Conservation (phyloP, 139 green algal genomes). For the Eudorina sp. region DNA sequence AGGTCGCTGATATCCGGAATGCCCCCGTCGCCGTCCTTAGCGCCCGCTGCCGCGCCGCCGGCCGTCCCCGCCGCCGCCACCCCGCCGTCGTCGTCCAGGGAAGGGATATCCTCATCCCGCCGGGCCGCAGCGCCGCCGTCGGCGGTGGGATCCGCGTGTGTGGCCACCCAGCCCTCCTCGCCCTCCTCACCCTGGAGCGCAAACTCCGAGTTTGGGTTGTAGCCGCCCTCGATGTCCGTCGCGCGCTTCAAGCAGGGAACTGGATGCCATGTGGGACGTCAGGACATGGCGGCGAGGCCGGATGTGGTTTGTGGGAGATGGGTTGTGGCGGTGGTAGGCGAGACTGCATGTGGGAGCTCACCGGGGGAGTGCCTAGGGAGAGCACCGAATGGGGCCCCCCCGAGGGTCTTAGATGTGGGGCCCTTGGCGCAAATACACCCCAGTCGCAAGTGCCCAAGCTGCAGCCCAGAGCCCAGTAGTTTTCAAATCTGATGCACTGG, state of each 20-base stretch:
- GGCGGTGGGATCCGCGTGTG: constrained; percentile 55
- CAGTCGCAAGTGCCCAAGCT: too few species aligned
- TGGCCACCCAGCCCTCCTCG: constrained; percentile 80
- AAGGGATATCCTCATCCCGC: constrained; percentile 64
- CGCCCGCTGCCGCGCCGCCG: neutral
- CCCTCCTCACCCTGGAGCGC: constrained; percentile 71
- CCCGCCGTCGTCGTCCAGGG: constrained; percentile 55
- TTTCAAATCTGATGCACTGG: too few species aligned
- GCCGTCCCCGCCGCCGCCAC: constrained; percentile 2
- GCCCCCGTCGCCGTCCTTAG: constrained; percentile 65
- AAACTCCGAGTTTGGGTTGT: constrained; percentile 69
- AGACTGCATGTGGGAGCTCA: too few species aligned
- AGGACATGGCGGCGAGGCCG: neutral
- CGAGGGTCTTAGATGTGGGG: too few species aligned
- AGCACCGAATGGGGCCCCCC: too few species aligned
- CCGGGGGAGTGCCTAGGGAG: too few species aligned
- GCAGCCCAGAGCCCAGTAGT: too few species aligned
- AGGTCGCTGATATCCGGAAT: constrained; percentile 87
- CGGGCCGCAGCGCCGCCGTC: neutral
- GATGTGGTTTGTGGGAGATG: neutral
- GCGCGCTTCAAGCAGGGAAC: constrained; percentile 89
- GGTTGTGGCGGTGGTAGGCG: too few species aligned
- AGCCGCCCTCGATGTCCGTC: constrained; percentile 67
- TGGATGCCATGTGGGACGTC: too few species aligned
- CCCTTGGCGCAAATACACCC: too few species aligned